A percentile compares a stretch with the other conserved stretches of the same genome.
Evolutionary conservation across 345 rosid species (phyloP).

Genomic region (Chamaenerion angustifolium): DNA sequence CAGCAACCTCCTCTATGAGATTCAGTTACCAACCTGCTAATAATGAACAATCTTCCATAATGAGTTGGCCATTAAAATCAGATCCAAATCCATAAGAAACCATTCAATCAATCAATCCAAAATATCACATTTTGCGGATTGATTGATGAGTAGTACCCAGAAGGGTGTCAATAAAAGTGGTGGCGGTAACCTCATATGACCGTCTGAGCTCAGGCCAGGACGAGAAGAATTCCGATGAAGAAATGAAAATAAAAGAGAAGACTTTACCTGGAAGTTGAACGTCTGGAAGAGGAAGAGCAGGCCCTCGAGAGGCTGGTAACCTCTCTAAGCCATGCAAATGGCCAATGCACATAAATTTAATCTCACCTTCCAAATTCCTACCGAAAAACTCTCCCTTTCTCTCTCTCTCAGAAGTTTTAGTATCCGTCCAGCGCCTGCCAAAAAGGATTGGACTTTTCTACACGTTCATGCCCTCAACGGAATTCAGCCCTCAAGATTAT

Average conservation of each 20-base stretch:
- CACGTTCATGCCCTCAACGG: slow-evolving; percentile 3
- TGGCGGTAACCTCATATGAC: no score
- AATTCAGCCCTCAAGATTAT: slow-evolving; percentile 1
- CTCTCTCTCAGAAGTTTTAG: neutral
- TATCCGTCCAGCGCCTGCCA: slow-evolving; percentile 6
- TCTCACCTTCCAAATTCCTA: neutral
- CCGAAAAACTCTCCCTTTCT: slow-evolving; percentile 8
- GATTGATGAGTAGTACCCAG: no score
- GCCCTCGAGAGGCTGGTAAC: slow-evolving; percentile 5
- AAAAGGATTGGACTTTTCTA: slow-evolving; percentile 1
- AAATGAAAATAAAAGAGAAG: neutral
- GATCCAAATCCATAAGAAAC: neutral
- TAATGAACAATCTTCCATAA: slow-evolving; percentile 4
- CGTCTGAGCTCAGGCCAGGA: neutral
- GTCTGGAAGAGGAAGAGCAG: slow-evolving; percentile 1
- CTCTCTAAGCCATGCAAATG: slow-evolving; percentile 3
- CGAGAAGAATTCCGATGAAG: neutral
- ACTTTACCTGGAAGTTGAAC: slow-evolving; percentile 2
- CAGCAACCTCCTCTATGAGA: neutral
- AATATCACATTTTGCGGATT: neutral
- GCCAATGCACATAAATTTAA: neutral
- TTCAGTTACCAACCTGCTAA: slow-evolving; percentile 6
- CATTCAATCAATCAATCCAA: neutral
- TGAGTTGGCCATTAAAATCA: neutral
- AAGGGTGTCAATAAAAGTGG: no score